Percentiles rank a stretch among this genome's conserved stretches.
phyloP scores from a whole-genome alignment of 1,284 basidiomycete genomes.

The Ustilago cynodontis region DNA sequence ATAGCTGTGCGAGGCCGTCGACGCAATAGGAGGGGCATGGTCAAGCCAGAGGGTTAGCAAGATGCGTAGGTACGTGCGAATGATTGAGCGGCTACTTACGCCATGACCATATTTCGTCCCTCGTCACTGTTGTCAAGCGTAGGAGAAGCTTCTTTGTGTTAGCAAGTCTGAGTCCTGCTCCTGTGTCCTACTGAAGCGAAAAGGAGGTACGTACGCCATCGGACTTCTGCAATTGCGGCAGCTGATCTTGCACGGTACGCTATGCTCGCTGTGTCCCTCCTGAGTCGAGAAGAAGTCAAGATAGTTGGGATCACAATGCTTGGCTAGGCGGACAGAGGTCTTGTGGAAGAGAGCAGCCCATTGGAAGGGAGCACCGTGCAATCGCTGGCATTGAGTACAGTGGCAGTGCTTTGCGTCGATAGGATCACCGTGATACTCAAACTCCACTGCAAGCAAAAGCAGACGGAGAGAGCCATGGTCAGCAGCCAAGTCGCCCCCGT shows the following conservation, averaged over 20 bases:
- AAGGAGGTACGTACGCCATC: constrained; percentile 29
- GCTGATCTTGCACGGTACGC: constrained; percentile 52
- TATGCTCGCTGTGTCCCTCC: constrained; percentile 45
- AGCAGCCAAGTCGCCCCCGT: not conserved
- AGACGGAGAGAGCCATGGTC: not conserved
- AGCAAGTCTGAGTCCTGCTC: too few species aligned
- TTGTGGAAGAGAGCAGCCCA: constrained; percentile 57
- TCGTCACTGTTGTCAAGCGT: constrained; percentile 32
- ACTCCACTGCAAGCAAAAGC: constrained; percentile 29
- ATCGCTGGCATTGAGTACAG: constrained; percentile 60
- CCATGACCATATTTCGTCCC: constrained; percentile 55
- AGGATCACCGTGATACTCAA: constrained; percentile 55
- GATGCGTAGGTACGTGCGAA: too few species aligned
- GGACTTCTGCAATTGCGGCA: constrained; percentile 50
- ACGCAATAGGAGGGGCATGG: not conserved
- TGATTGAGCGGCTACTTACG: constrained; percentile 14
- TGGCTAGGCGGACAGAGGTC: constrained; percentile 47
- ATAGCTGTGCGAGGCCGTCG: constrained; percentile 17
- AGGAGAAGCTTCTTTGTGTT: too few species aligned
- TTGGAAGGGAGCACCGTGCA: constrained; percentile 62
- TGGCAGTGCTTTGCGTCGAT: constrained; percentile 61
- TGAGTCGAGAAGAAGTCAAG: constrained; percentile 54
- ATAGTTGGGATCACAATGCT: constrained; percentile 43
- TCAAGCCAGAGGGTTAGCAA: too few species aligned
- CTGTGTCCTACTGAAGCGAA: too few species aligned